Conservation (phyloP, 345 rosid genomes). For the Cardamine occulta region DNA sequence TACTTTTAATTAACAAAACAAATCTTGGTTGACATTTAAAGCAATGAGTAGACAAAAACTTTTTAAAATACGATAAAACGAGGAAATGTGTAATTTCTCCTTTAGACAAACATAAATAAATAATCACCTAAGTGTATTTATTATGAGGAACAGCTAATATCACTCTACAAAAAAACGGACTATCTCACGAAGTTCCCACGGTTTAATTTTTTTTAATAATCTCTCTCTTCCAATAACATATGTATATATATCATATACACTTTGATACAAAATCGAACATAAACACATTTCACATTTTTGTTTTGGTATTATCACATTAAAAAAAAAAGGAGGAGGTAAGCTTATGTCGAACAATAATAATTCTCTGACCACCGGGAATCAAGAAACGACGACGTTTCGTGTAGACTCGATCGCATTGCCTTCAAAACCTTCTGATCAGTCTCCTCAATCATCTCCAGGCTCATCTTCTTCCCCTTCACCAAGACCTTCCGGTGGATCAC, state of each 20-base stretch:
- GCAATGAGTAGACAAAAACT: not conserved
- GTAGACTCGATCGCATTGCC: constrained; percentile 35
- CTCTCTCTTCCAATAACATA: not conserved
- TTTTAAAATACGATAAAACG: not conserved
- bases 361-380: constrained; percentile 22
- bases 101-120: not conserved
- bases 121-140: not conserved
- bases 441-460: constrained; percentile 34
- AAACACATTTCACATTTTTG: not conserved
- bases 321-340: not conserved
- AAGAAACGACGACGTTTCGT: constrained; percentile 26
- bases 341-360: constrained; percentile 36
- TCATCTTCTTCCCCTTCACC: constrained; percentile 35
- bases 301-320: not conserved
- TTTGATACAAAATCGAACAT: constrained; percentile 21
- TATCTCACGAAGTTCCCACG: constrained; percentile 37
- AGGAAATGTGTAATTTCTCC: constrained; percentile 20
- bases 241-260: constrained; percentile 14
- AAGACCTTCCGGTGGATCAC: constrained; percentile 26
- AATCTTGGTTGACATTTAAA: constrained; percentile 35
- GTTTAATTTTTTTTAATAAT: not conserved
- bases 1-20: constrained; percentile 23
- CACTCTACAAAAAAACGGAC: constrained; percentile 29
- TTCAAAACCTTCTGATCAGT: constrained; percentile 13
- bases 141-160: constrained; percentile 29